A percentile compares a stretch with the other conserved stretches of the same genome.
Conservation (phyloP, 257 asterid species). For the Eustoma russellianum region DNA sequence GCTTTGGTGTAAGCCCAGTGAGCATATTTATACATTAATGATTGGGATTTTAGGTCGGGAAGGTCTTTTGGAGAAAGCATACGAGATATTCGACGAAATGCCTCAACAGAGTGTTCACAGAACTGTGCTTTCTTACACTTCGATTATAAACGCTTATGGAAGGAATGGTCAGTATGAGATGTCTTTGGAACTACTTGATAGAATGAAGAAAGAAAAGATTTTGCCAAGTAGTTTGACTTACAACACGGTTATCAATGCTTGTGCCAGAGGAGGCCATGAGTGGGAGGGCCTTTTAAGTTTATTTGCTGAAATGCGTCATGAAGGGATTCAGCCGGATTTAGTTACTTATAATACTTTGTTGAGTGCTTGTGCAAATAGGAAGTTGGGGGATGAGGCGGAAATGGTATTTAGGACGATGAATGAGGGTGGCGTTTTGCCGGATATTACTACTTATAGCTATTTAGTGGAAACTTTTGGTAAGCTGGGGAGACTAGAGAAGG, state of each 20-base stretch:
- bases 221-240: slow-evolving; percentile 81
- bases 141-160: slow-evolving; percentile 85
- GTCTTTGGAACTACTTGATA: slow-evolving; percentile 54
- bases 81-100: slow-evolving; percentile 88
- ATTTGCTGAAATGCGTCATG: slow-evolving; percentile 95
- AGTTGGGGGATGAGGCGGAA: slow-evolving; percentile 84
- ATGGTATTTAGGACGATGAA: slow-evolving; percentile 97
- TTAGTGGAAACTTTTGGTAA: slow-evolving; percentile 77
- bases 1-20: slow-evolving; percentile 93
- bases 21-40: slow-evolving; percentile 69
- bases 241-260: slow-evolving; percentile 74
- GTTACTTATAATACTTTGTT: slow-evolving; percentile 78
- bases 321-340: slow-evolving; percentile 91
- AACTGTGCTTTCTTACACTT: slow-evolving; percentile 68
- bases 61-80: slow-evolving; percentile 74
- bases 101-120: slow-evolving; percentile 44
- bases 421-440: slow-evolving; percentile 85
- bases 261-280: slow-evolving; percentile 85
- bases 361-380: slow-evolving; percentile 75
- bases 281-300: slow-evolving; percentile 94
- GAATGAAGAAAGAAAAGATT: slow-evolving; percentile 72
- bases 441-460: slow-evolving; percentile 63
- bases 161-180: slow-evolving; percentile 73
- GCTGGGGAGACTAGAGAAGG: slow-evolving; percentile 66
- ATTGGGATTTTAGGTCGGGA: slow-evolving; percentile 83